Percentiles rank a stretch among this genome's conserved stretches.
phyloP scores from a whole-genome alignment of 148 eudicot species.

The Oxyria digyna region DNA sequence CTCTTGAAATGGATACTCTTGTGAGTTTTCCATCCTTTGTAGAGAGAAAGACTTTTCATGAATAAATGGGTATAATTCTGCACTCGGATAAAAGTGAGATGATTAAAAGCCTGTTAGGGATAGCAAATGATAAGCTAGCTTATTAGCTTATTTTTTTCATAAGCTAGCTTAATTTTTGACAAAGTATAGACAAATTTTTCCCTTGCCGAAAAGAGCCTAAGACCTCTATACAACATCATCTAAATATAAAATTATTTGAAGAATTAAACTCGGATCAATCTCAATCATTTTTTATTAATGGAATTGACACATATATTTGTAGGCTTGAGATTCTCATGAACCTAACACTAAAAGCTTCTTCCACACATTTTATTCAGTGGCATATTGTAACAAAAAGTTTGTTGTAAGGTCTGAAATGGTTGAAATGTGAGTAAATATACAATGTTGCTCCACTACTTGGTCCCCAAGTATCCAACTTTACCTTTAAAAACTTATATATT shows the following conservation, averaged over 20 bases:
- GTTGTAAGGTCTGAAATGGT: neutral
- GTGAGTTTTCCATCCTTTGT: no score
- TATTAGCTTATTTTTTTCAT: no score
- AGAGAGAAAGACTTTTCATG: no score
- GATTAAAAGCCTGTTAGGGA: no score
- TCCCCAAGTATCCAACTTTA: neutral
- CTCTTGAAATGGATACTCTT: no score
- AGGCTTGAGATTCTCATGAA: neutral
- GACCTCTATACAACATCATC: no score
- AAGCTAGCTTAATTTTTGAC: no score
- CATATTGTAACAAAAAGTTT: neutral
- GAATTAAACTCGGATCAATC: neutral
- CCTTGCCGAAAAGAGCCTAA: no score
- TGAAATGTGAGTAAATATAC: neutral
- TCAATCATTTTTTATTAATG: neutral
- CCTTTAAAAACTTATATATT: neutral
- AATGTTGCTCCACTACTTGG: neutral
- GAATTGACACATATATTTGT: neutral
- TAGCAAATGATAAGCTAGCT: no score
- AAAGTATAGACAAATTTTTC: no score
- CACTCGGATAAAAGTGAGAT: no score
- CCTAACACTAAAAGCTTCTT: neutral
- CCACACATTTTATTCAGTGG: neutral
- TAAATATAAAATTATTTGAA: neutral
- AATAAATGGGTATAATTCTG: no score